These are phyloP conservation scores for Fusarium floridanum DNA, from an alignment of 2,329 filamentous ascomycete genomes.

Conservation along the genomic window DNA sequence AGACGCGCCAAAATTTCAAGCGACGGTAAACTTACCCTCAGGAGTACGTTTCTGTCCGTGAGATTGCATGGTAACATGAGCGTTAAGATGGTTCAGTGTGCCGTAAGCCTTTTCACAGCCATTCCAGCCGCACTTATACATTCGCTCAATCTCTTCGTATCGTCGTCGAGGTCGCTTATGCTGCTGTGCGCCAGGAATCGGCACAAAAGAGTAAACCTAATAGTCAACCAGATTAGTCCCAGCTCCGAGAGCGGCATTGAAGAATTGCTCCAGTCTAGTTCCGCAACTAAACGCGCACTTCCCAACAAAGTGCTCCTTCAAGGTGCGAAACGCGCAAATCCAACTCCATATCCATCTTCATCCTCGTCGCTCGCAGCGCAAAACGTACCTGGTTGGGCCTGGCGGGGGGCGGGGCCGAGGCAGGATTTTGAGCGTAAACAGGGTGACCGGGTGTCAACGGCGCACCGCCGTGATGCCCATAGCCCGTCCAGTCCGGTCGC, in stretches of 20 bases:
- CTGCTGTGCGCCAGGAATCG: slow-evolving; percentile 95
- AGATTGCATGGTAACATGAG: slow-evolving; percentile 98
- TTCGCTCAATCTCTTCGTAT: slow-evolving; percentile 98
- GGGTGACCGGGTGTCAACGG: slow-evolving; percentile 63
- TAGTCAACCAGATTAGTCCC: slow-evolving; percentile 13
- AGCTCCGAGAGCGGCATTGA: background rate
- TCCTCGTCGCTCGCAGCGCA: slow-evolving; percentile 11
- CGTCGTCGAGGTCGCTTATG: slow-evolving; percentile 94
- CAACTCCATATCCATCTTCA: slow-evolving; percentile 20
- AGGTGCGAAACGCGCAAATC: slow-evolving; percentile 1
- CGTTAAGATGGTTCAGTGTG: slow-evolving; percentile 96
- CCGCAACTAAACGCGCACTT: background rate
- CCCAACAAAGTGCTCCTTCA: background rate
- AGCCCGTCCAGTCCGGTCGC: slow-evolving; percentile 81
- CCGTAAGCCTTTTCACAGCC: slow-evolving; percentile 99
- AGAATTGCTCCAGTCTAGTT: background rate
- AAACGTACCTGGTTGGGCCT: slow-evolving; percentile 71
- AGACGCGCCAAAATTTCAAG: background rate
- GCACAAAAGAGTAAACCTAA: slow-evolving; percentile 98
- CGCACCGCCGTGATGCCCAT: slow-evolving; percentile 66
- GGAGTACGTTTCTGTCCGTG: slow-evolving; percentile 95
- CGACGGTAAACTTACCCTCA: slow-evolving; percentile 79
- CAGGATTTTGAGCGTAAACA: slow-evolving; percentile 68
- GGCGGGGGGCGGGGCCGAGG: slow-evolving; percentile 66
- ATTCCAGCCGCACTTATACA: slow-evolving; percentile 99